Percentiles rank a stretch among this genome's conserved stretches.
Conservation (phyloP, 495 filamentous ascomycete genomes). For the Aspergillus wentii region DNA sequence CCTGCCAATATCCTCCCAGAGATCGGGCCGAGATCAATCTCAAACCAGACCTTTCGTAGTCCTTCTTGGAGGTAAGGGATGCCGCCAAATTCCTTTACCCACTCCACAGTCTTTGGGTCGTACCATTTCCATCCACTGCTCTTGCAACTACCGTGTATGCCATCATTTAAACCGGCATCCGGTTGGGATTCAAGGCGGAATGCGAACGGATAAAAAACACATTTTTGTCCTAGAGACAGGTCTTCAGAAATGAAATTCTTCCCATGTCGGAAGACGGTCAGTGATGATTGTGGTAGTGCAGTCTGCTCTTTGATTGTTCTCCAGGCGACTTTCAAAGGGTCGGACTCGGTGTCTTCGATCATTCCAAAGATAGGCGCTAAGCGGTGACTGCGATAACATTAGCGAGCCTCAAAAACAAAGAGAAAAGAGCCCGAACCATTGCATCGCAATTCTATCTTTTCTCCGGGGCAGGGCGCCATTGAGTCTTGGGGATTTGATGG, state of each 20-base stretch:
- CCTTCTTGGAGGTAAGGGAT: background rate
- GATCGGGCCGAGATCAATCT: constrained; percentile 23
- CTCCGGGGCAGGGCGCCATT: too few relatives aligned
- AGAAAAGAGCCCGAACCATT: too few relatives aligned
- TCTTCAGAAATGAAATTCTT: constrained; percentile 46
- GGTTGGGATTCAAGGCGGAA: constrained; percentile 49
- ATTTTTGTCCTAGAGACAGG: constrained; percentile 36
- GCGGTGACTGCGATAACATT: too few relatives aligned
- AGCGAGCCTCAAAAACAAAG: background rate
- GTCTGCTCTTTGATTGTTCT: constrained; percentile 27
- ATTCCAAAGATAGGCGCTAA: too few relatives aligned
- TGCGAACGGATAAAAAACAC: constrained; percentile 50
- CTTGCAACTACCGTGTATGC: background rate
- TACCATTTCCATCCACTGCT: background rate
- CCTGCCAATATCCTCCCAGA: constrained; percentile 27
- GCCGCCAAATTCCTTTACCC: background rate
- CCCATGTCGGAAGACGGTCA: constrained; percentile 43
- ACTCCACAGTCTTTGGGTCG: background rate
- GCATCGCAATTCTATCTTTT: too few relatives aligned
- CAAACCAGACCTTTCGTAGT: background rate
- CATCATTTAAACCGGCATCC: too few relatives aligned
- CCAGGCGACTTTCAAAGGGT: background rate
- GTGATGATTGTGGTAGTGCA: constrained; percentile 27
- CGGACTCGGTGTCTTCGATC: background rate
- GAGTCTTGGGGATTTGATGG: too few relatives aligned